Evolutionary conservation across 2,329 filamentous ascomycete species (phyloP).

Genomic region (Fusarium sp.): DNA sequence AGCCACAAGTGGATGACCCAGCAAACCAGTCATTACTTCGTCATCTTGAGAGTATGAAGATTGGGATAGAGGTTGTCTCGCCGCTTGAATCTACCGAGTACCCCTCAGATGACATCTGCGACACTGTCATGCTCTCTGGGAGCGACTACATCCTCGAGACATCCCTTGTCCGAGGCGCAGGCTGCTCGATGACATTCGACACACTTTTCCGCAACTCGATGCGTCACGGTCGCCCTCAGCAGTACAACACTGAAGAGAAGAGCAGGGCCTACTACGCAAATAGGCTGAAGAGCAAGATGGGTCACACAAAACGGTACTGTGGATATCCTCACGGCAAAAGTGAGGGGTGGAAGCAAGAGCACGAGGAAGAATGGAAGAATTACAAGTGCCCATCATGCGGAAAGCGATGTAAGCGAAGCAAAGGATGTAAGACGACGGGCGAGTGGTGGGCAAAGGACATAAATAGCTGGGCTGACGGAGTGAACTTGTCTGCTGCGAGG

Average conservation of each 20-base stretch:
- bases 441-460: slow-evolving; percentile 2
- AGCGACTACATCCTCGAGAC: slow-evolving; percentile 2
- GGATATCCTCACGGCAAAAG: not conserved
- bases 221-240: not conserved
- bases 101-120: not conserved
- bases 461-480: not conserved
- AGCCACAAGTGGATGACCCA: not conserved
- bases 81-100: not conserved
- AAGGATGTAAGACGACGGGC: slow-evolving; percentile 10
- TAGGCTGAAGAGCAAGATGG: not conserved
- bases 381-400: slow-evolving; percentile 21
- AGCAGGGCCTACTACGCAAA: not conserved
- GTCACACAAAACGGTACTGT: not conserved
- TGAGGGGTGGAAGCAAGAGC: not conserved
- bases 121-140: not conserved
- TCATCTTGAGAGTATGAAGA: not conserved
- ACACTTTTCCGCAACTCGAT: not conserved
- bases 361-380: not conserved
- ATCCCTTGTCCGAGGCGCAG: not conserved
- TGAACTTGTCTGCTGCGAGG: not conserved
- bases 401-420: slow-evolving; percentile 16
- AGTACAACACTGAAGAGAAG: not conserved
- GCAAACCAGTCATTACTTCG: not conserved
- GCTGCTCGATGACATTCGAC: not conserved
- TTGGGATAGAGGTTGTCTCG: not conserved